Conservation (phyloP, 2,329 filamentous ascomycete species). For the Trichoderma lentiforme region DNA sequence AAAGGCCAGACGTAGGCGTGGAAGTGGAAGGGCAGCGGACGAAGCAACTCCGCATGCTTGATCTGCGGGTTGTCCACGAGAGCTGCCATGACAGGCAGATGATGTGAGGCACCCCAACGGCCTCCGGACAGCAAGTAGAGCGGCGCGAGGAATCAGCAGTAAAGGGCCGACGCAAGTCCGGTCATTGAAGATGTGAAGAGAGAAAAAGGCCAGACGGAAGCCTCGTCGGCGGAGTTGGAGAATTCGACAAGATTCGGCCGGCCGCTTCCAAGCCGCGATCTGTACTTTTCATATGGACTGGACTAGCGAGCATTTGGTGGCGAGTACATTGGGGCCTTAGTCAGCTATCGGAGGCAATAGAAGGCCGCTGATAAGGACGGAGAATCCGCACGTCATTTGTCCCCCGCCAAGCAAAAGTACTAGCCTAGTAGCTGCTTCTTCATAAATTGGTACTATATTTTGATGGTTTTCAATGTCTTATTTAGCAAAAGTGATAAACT, state of each 20-base stretch:
- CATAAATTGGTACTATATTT: background rate
- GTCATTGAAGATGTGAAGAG: slow-evolving; percentile 5
- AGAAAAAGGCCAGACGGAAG: background rate
- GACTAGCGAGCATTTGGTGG: slow-evolving; percentile 13
- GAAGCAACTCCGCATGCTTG: slow-evolving; percentile 80
- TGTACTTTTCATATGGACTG: slow-evolving; percentile 20
- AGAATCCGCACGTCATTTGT: slow-evolving; percentile 8
- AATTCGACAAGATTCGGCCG: background rate
- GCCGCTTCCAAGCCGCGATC: slow-evolving; percentile 19
- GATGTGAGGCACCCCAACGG: background rate
- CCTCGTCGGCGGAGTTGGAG: slow-evolving; percentile 3
- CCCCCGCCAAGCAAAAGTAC: background rate
- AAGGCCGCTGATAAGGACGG: background rate
- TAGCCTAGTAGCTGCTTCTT: background rate
- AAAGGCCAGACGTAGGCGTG: slow-evolving; percentile 95
- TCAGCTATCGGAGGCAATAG: slow-evolving; percentile 6
- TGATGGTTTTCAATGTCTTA: background rate
- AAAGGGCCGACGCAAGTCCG: slow-evolving; percentile 4
- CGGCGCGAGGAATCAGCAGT: background rate
- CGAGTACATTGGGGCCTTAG: slow-evolving; percentile 10
- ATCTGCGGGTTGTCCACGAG: slow-evolving; percentile 93
- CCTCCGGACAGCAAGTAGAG: background rate
- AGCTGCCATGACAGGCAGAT: slow-evolving; percentile 49
- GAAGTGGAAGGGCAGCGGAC: slow-evolving; percentile 74
- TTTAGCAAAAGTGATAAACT: background rate